Evolutionary conservation across 176 grass and related monocot genomes (phyloP), one percentile per base, ranked within the genome.

Genomic region (Ensete glaucum): DNA sequence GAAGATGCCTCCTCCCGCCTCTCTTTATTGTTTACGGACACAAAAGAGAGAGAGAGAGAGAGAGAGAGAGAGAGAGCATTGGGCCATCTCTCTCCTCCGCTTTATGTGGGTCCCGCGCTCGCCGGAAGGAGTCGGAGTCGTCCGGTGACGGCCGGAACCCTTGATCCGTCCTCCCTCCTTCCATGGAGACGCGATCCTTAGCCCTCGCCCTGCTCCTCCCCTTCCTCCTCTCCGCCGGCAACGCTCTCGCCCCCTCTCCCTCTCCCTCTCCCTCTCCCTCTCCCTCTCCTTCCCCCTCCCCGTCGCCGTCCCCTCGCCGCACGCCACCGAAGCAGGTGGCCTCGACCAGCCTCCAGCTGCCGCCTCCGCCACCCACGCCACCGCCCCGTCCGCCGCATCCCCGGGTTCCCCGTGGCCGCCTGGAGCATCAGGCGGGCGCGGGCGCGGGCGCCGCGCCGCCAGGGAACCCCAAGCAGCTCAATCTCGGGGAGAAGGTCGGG

Each of bases 401-500:
- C 50, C 48, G 43, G 34, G 8, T 12, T 1, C 34, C 16, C 20
- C 43, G 9, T 20, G 21, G 14, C 11, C 71, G 1, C 8, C 19
- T 11, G 15, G 52, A 55, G 2, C 71, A 8, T 48, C 71, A 10
- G 10, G 3, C 20, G 0, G 20, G 11, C 1, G 16, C 11, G 9
- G 71, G 7, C 10, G 1, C 34, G 34, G 34, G 34, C 11, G 13
- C 53, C 13, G 72, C 15, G 17, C 34, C 34, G 16, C 12, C 48
- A 1, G 67, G 17, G 43, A 70, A 2, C 8, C 17, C 67, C 34
- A 70, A 19, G 48, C 67, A 15, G 52, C 72, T 74, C 22, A 74
- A 74, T 53, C 15, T 56, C 48, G 72, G 52, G n/a, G 72, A 74
- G 72, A 74, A 74, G 72, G 72, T 74, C 22, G 72, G 72, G 52